Evolutionary conservation across 177 flowering plant genomes (phyloP), one percentile per base, ranked within the genome.

Genomic region (Vitis hybrid): DNA sequence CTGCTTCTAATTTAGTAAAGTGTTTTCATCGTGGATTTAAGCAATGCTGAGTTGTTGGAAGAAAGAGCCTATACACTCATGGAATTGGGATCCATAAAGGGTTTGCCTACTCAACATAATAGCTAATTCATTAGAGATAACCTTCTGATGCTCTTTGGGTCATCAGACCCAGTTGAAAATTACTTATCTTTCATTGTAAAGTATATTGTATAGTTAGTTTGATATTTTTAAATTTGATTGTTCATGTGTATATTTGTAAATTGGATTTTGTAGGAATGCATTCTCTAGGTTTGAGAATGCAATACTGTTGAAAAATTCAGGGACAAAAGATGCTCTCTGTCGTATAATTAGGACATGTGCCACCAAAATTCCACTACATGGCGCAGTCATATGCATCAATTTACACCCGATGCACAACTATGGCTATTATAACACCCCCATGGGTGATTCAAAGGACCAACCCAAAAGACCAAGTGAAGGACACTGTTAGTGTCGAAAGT

Each of bases 81-180:
- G 94, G 97, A 91, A 90, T 69, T 95, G 97, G 98, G 98, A 95
- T 27, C 48, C 75, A 1, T 98, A 91, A 67, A 83, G 99, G 77
- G 85, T 86, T 17, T 78, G 94, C 57, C 85, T 93, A 60, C 76
- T 93, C 56, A 86, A 74, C 66, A 52, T 92, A 75, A 82, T 93
- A 69, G 94, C 99, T 35, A 95, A 86, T 70, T 93, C 99, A 13
- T 72, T 95, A 14, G 99, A 95, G 77, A 81, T 90, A 91, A 95
- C 80, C 93, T 95, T 7, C 60, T 73, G 1, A 78, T 90, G 87
- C 91, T 95, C 52, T 95, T 91, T 86, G 97, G 98, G 19, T 88
- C 97, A 18, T 73, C 92, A 9, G 90, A 88, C 71, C 92, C 81
- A 1, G 98, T 91, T 78, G 97, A 91, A 74, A 90, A 86, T 78